phyloP scores from a whole-genome alignment of 164 flowering plant genomes.

The Platanus orientalis region DNA sequence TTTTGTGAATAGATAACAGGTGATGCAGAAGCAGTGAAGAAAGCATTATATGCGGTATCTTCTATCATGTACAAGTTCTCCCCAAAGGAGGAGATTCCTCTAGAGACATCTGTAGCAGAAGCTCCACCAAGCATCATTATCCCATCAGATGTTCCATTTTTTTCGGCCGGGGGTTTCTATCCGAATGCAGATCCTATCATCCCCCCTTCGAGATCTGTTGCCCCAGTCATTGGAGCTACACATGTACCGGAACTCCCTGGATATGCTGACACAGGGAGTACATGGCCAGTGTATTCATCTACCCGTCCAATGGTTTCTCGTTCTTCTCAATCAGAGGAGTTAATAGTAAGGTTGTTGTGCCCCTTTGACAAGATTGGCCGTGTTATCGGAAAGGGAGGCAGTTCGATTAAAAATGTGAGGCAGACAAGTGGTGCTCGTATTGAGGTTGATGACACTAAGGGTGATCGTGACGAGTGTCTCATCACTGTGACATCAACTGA shows the following conservation, averaged over 20 bases:
- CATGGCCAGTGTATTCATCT: conserved; percentile 74
- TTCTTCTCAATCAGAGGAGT: conserved; percentile 60
- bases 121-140: conserved; percentile 77
- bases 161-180: conserved; percentile 65
- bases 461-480: conserved; percentile 59
- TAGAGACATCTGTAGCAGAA: conserved; percentile 64
- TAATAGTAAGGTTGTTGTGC: conserved; percentile 64
- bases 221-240: conserved; percentile 51
- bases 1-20: conserved; percentile 59
- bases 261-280: conserved; percentile 57
- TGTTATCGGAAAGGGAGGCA: conserved; percentile 93
- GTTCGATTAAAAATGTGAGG: conserved; percentile 73
- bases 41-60: conserved; percentile 79
- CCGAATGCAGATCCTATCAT: conserved; percentile 54
- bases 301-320: conserved; percentile 64
- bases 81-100: conserved; percentile 82
- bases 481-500: conserved; percentile 70
- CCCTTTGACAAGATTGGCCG: conserved; percentile 88
- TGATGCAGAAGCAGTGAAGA: conserved; percentile 70
- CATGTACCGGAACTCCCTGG: conserved; percentile 57
- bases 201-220: conserved; percentile 50
- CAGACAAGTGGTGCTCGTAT: conserved; percentile 89
- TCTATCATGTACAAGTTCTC: conserved; percentile 85
- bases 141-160: conserved; percentile 84
- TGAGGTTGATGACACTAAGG: conserved; percentile 81